These are phyloP conservation scores for Tarenaya hassleriana DNA, from an alignment of 345 rosid genomes.

Conservation along the genomic window DNA sequence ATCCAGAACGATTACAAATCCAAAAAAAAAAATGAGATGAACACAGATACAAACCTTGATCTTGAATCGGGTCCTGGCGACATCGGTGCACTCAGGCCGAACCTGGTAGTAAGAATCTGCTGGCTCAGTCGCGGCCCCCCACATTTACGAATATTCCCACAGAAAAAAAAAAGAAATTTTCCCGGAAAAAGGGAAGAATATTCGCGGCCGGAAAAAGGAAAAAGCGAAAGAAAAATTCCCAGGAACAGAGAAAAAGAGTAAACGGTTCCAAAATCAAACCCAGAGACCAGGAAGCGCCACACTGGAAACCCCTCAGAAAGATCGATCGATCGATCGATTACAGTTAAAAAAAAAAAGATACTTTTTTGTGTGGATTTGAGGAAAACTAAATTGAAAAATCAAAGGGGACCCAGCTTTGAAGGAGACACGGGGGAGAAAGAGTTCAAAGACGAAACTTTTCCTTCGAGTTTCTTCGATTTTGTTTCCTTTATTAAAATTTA, in stretches of 20 bases:
- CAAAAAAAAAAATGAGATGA: neutral
- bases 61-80: constrained; percentile 80
- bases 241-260: neutral
- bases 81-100: constrained; percentile 90
- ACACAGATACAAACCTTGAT: constrained; percentile 56
- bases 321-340: neutral
- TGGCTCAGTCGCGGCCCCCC: constrained; percentile 58
- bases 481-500: too few relatives aligned
- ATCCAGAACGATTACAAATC: neutral
- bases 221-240: neutral
- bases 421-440: neutral
- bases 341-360: constrained; percentile 9
- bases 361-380: neutral
- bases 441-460: too few relatives aligned
- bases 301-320: neutral
- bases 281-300: constrained; percentile 15
- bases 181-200: constrained; percentile 8
- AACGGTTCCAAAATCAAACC: neutral
- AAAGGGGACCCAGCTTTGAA: constrained; percentile 20
- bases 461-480: too few relatives aligned
- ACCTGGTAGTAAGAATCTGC: constrained; percentile 90
- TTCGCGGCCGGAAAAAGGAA: neutral
- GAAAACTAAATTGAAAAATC: constrained; percentile 7
- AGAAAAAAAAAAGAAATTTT: constrained; percentile 17
- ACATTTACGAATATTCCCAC: constrained; percentile 37